These are phyloP conservation scores for Cajanus cajan DNA, from an alignment of 306 rosid species.

Conservation along the genomic window DNA sequence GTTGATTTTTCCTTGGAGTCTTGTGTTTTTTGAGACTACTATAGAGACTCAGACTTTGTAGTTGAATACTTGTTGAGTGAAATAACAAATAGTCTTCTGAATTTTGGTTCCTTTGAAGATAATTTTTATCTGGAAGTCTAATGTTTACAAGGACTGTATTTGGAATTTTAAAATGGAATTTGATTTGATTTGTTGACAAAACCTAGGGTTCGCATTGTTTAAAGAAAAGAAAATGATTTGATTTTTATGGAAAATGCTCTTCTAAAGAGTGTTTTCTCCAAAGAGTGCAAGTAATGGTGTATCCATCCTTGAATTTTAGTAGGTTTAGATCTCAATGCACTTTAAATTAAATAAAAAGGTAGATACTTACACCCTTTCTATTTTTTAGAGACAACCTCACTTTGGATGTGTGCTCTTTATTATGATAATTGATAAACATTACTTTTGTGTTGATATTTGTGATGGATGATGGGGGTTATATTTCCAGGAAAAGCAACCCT, in stretches of 20 bases:
- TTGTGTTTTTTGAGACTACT: not conserved
- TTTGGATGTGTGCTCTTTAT: not conserved
- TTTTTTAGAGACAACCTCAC: not conserved
- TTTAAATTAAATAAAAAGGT: not conserved
- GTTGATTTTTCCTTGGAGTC: not conserved
- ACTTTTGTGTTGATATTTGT: slow-evolving; percentile 17
- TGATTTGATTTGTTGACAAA: not conserved
- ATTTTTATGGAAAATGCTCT: not conserved
- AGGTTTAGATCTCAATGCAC: not conserved
- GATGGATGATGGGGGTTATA: not conserved
- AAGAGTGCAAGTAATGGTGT: not conserved
- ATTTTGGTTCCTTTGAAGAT: not conserved
- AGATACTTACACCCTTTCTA: not conserved
- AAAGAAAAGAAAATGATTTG: not conserved
- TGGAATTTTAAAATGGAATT: not conserved
- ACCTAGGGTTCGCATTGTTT: not conserved
- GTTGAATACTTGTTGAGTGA: slow-evolving; percentile 1
- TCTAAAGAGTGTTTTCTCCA: not conserved
- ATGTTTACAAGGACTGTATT: not conserved
- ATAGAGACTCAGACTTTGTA: not conserved
- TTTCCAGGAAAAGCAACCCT: slow-evolving; percentile 82
- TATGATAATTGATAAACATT: not conserved
- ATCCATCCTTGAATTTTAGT: slow-evolving; percentile 17
- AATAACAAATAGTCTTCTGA: not conserved
- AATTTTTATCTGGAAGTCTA: slow-evolving; percentile 4